These are phyloP conservation scores for Zygosaccharomyces sapae DNA, from an alignment of 1,139 yeast genomes.

Conservation along the genomic window DNA sequence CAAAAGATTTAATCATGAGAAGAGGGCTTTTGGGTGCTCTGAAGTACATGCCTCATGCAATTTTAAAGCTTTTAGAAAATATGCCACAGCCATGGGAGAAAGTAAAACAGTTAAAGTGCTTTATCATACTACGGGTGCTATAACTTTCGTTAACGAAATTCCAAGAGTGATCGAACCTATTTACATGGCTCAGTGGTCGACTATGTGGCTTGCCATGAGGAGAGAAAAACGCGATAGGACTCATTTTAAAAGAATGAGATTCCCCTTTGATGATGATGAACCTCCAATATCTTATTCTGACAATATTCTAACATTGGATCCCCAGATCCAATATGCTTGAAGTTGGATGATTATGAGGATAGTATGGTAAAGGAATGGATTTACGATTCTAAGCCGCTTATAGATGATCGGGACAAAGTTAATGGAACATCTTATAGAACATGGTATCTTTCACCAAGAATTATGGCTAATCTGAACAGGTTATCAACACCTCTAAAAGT, in stretches of 20 bases:
- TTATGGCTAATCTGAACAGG: conserved; percentile 63
- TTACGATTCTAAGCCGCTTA: conserved; percentile 71
- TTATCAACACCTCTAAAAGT: conserved; percentile 64
- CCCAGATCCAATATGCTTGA: conserved; percentile 66
- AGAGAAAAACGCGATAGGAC: conserved; percentile 86
- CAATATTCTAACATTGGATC: conserved; percentile 67
- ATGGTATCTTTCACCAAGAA: conserved; percentile 63
- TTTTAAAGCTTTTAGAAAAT: conserved; percentile 80
- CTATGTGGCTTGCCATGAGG: conserved; percentile 90
- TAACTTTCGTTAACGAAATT: conserved; percentile 87
- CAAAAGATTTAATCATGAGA: conserved; percentile 80
- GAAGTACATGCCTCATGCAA: conserved; percentile 94
- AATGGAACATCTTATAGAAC: conserved; percentile 69
- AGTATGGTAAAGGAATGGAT: conserved; percentile 66
- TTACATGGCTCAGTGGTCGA: conserved; percentile 92
- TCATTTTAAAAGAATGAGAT: conserved; percentile 85
- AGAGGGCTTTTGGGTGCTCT: conserved; percentile 86
- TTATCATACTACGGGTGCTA: conserved; percentile 90
- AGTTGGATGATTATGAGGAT: conserved; percentile 59
- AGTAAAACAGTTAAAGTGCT: conserved; percentile 76
- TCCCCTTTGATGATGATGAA: conserved; percentile 97
- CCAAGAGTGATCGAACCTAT: conserved; percentile 93
- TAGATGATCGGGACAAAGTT: conserved; percentile 51
- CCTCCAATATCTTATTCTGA: conserved; percentile 84
- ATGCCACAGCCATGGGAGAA: conserved; percentile 99